phyloP scores from a whole-genome alignment of 441 rosid genomes.

The Dalechampia spathulata region DNA sequence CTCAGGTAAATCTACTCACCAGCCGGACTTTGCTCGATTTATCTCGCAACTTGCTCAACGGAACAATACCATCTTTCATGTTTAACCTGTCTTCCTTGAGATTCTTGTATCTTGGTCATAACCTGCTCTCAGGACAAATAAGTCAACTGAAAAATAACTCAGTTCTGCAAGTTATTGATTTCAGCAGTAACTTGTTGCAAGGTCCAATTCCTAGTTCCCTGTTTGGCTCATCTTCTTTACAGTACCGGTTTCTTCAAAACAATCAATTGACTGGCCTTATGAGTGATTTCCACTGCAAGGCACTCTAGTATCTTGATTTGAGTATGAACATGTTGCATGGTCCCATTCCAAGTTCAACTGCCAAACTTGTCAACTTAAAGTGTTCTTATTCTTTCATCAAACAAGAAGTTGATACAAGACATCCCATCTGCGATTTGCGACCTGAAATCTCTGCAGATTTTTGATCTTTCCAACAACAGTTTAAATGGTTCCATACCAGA shows the following conservation, averaged over 20 bases:
- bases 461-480: conserved; percentile 9
- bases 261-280: no score
- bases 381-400: conserved; percentile 10
- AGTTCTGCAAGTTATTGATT: no score
- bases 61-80: no score
- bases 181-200: no score
- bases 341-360: conserved; percentile 6
- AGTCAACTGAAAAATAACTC: no score
- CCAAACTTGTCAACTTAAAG: background rate
- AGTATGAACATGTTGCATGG: conserved; percentile 8
- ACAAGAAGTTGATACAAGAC: conserved; percentile 13
- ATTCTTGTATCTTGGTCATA: background rate
- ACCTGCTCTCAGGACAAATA: conserved; percentile 4
- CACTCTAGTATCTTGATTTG: background rate
- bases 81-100: background rate
- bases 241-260: no score
- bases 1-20: no score
- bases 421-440: conserved; percentile 20
- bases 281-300: background rate
- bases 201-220: no score
- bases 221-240: no score
- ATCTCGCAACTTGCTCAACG: no score
- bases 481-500: conserved; percentile 2
- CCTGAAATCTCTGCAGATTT: conserved; percentile 5
- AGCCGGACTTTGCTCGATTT: no score